Evolutionary conservation across 345 rosid genomes (phyloP), one percentile per base, ranked within the genome.

Genomic region (Eutrema heterophyllum): DNA sequence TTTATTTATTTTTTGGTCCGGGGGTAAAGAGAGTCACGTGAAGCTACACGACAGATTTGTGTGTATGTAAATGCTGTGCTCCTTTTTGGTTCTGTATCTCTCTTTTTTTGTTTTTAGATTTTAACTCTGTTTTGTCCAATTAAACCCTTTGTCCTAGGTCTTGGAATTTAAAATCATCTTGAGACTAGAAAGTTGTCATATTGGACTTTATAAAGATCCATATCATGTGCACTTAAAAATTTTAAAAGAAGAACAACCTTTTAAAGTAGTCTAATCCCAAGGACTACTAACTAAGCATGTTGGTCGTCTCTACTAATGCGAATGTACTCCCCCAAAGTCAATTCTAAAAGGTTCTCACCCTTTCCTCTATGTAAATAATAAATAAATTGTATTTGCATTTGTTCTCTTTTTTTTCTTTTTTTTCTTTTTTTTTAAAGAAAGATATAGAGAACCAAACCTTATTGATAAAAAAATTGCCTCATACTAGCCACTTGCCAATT

Each of bases 21-120:
- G n/a, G n/a, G 46, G 45, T 33, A 45, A 49, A 56, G 67, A 56
- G 75, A 76, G 75, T 76, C 80, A 76, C 80, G 80, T 76, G 80
- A 76, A 70, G 71, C 80, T 70, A 76, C 26, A 64, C 70, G 80
- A 76, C 80, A 76, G 65, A 60, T 50, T 3, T 27, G 59, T 66
- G 50, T 70, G 61, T 63, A 70, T 76, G 80, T 76, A 76, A 70
- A 76, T 70, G 61, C 32, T 39, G 12, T 63, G 45, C 70, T 39
- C 62, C 41, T 44, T 44, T 64, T 69, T 68, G 79, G 70, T 63
- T 54, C 35, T 63, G 51, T 68, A 44, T 27, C 69, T 69, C 69
- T 39, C 49, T 15, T 35, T 61, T 24, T 54, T 52, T 40, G 2
- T 36, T 2, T 9, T 52, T 33, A 30, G 8, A 5, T 26, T 74